Evolutionary conservation across 768 basidiomycete species (phyloP).

Genomic region (Panaeolus papilionaceus): DNA sequence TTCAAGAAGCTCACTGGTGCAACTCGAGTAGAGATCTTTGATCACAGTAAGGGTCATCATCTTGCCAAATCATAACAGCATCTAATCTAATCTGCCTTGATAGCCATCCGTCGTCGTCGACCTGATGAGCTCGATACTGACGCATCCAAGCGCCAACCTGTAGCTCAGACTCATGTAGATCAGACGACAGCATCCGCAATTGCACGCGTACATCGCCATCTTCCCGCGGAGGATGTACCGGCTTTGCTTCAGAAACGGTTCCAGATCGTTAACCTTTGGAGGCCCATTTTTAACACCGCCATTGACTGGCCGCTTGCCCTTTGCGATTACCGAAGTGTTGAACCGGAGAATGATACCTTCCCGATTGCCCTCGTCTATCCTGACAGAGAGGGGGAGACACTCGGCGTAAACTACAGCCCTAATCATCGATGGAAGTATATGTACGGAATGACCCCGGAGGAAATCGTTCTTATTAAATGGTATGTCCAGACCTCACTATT

Average conservation of each 20-base stretch:
- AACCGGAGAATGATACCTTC: constrained; percentile 46
- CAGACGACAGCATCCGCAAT: constrained; percentile 52
- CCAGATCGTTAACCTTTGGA: constrained; percentile 69
- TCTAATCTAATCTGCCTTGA: background rate
- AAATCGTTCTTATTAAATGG: constrained; percentile 62
- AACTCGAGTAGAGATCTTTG: constrained; percentile 60
- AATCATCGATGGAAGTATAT: constrained; percentile 59
- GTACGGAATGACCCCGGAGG: constrained; percentile 51
- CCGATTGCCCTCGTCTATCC: constrained; percentile 54
- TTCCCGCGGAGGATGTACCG: constrained; percentile 51
- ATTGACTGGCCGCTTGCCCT: constrained; percentile 57
- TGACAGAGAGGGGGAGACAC: constrained; percentile 58
- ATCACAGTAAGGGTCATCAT: constrained; percentile 56
- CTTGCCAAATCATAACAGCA: background rate
- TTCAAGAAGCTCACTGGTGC: constrained; percentile 68
- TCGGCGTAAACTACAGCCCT: constrained; percentile 49
- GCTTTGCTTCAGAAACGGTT: constrained; percentile 52
- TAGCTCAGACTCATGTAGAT: constrained; percentile 55
- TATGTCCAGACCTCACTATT: constrained; percentile 28
- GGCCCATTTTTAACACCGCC: constrained; percentile 55
- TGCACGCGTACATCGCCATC: constrained; percentile 55
- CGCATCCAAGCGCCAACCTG: constrained; percentile 51
- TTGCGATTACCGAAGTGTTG: constrained; percentile 56
- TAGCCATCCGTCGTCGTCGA: constrained; percentile 54
- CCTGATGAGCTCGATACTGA: constrained; percentile 42